Percentiles rank a stretch among this genome's conserved stretches.
phyloP scores from a whole-genome alignment of 2,329 filamentous ascomycete genomes.

The Zalaria obscura region DNA sequence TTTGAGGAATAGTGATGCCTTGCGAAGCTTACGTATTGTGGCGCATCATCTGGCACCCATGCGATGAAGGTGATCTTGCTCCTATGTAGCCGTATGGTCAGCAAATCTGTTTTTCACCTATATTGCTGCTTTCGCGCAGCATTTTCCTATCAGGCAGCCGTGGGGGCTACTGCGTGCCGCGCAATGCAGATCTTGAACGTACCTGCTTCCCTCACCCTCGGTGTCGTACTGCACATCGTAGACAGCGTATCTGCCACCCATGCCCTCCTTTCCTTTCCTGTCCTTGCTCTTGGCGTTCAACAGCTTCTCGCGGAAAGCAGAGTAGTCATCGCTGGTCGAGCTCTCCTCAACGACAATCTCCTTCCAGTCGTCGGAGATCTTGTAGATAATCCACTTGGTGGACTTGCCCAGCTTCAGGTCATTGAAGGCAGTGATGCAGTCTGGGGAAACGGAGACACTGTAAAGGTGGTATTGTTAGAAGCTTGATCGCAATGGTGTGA shows the following conservation, averaged over 20 bases:
- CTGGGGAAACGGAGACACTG: constrained; percentile 58
- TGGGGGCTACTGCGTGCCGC: neutral
- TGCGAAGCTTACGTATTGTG: constrained; percentile 49
- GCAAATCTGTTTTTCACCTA: too few species aligned
- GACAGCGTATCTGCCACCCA: constrained; percentile 67
- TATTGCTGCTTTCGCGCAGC: too few species aligned
- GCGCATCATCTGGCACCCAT: constrained; percentile 71
- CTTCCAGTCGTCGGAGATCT: constrained; percentile 71
- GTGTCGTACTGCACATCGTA: constrained; percentile 74
- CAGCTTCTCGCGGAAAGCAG: constrained; percentile 62
- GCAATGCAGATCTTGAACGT: neutral
- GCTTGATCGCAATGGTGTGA: neutral
- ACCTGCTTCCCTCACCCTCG: constrained; percentile 55
- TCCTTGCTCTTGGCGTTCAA: constrained; percentile 58
- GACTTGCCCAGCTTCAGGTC: constrained; percentile 71
- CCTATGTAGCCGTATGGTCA: constrained; percentile 10
- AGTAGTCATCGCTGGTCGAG: constrained; percentile 53
- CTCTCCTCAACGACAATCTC: constrained; percentile 69
- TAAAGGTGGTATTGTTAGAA: constrained; percentile 2
- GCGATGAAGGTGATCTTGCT: constrained; percentile 69
- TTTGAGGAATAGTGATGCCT: neutral
- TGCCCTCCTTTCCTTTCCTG: constrained; percentile 42
- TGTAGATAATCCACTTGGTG: constrained; percentile 74
- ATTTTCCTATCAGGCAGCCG: too few species aligned
- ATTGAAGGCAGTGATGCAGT: constrained; percentile 59